Base-by-base conservation (phyloP, 1,284 basidiomycete species). In the Caloboletus firmus region DNA sequence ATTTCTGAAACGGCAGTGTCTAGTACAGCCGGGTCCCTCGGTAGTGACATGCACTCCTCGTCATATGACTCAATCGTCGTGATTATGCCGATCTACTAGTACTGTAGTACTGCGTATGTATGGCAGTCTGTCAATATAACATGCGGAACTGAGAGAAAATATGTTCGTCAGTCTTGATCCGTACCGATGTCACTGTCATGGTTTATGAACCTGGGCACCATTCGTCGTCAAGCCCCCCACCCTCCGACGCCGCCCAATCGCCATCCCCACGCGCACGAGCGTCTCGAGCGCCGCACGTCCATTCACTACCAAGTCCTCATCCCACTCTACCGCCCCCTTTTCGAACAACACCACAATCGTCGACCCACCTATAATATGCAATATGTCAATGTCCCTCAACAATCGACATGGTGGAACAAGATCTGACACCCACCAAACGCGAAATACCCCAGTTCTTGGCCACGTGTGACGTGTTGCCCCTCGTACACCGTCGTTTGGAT, bases 401-500 rank as follows among this genome's bases (percentile, higher is more conserved):
- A n/a, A 42, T 32, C 39, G 24, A 50, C 40, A 17, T 6, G 10
- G 28, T 4, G 12, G 20, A 11, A 7, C 45, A 24, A 39, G 12
- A 42, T n/a, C 20, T 5, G 24, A 24, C 24, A 32, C 83, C n/a
- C 52, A 89, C 92, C 94, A 65, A 95, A 96, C 0, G 92, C 92
- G 66, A 96, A 96, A 71, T 93, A 96, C 1, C 95, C 95, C 62
- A 97, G 84, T 68, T 98, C 95, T 58, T 97, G 82, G 4, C 94
- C 94, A 9, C 92, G 83, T 63, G 81, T 79, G 42, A 98, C 83
- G 4, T 75, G 62, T 26, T 96, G 81, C 1, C 94, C 94, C 61
- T 94, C 90, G 37, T 86, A 66, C n/a, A 94, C 89, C 0, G 93
- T 93, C 9, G 90, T 89, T 59, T 86, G 74, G 64, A 95, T 97